A percentile compares a stretch with the other conserved stretches of the same genome.
Evolutionary conservation across 257 asterid genomes (phyloP).

Genomic region (Primulina tabacum): DNA sequence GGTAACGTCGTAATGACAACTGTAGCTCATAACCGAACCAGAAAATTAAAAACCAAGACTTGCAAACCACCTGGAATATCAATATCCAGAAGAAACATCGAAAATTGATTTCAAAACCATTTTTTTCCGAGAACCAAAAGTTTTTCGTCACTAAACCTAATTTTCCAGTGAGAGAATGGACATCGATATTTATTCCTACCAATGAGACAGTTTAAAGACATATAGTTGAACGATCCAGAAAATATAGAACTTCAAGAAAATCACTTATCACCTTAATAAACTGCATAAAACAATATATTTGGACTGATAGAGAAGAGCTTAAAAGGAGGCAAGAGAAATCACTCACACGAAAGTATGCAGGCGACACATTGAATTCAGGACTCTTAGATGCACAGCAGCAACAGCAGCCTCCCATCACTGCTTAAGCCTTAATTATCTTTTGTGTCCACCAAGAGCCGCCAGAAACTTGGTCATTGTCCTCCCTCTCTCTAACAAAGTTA

Average conservation of each 20-base stretch:
- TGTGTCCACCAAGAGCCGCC: constrained; percentile 38
- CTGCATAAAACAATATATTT: not conserved
- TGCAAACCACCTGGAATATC: not conserved
- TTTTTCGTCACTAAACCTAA: not conserved
- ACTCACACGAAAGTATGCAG: constrained; percentile 64
- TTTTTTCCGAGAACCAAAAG: not conserved
- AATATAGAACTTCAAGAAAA: not conserved
- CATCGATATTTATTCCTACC: not conserved
- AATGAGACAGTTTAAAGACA: not conserved
- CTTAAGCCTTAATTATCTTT: constrained; percentile 17
- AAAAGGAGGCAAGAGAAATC: constrained; percentile 15
- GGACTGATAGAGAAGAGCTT: constrained; percentile 8
- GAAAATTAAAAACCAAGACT: constrained; percentile 4
- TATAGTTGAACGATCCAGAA: not conserved
- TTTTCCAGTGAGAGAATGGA: not conserved
- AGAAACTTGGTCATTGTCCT: constrained; percentile 37
- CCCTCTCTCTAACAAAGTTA: constrained; percentile 28
- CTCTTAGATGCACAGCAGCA: constrained; percentile 62
- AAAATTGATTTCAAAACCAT: not conserved
- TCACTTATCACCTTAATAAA: not conserved
- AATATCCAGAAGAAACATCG: not conserved
- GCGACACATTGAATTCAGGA: constrained; percentile 39
- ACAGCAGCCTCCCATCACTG: constrained; percentile 76
- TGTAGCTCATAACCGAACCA: not conserved
- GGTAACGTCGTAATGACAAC: constrained; percentile 6